phyloP scores from a whole-genome alignment of 306 rosid species.

The Glycine soja region DNA sequence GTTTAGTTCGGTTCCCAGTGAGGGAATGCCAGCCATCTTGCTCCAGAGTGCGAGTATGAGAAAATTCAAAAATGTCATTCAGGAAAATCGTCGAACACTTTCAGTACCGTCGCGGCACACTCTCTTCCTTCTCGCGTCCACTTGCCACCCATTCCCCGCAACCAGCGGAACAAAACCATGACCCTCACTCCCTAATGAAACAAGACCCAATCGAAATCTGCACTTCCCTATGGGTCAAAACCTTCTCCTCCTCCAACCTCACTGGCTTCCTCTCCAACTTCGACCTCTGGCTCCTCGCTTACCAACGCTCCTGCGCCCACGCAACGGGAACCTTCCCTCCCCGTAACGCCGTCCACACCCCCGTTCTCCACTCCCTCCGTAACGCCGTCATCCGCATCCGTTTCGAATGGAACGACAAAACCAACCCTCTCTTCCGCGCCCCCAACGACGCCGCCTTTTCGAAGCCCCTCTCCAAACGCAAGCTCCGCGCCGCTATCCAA shows the following conservation, averaged over 20 bases:
- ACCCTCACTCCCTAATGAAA: conserved; percentile 79
- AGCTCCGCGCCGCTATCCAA: conserved; percentile 59
- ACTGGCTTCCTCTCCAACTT: conserved; percentile 88
- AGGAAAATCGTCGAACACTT: conserved; percentile 75
- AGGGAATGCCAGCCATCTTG: neutral
- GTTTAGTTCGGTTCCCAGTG: neutral
- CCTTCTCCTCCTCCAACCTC: conserved; percentile 86
- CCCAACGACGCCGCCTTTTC: conserved; percentile 58
- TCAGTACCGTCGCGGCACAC: conserved; percentile 36
- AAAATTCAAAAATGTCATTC: conserved; percentile 52
- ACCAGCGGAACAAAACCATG: conserved; percentile 36
- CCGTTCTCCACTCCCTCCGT: conserved; percentile 70
- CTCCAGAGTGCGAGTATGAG: neutral
- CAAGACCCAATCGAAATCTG: conserved; percentile 85
- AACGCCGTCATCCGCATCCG: conserved; percentile 69
- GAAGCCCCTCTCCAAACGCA: conserved; percentile 66
- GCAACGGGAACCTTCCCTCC: conserved; percentile 89
- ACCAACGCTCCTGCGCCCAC: conserved; percentile 86
- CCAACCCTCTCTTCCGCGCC: conserved; percentile 51
- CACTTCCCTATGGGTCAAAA: conserved; percentile 76
- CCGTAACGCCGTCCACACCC: conserved; percentile 78
- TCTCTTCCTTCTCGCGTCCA: conserved; percentile 47
- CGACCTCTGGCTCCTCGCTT: conserved; percentile 89
- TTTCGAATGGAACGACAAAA: conserved; percentile 67
- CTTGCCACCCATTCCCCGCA: conserved; percentile 38